Base-by-base conservation (phyloP, 768 basidiomycete genomes). In the Phlebiopsis flavidoalba region DNA sequence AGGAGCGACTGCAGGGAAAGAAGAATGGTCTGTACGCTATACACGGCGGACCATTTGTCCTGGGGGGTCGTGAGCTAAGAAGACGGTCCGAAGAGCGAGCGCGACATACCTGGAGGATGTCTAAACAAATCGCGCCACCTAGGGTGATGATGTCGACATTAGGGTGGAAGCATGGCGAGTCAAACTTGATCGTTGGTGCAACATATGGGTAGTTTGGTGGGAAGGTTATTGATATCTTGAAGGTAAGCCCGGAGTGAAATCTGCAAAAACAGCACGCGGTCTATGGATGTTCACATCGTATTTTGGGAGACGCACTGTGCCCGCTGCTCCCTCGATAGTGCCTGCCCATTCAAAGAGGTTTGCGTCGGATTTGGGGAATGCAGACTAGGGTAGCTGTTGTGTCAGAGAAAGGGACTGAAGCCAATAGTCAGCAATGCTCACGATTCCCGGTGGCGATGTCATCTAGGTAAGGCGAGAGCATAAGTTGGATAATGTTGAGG, bases 21-120 rank as follows among this genome's bases (percentile, higher is more conserved):
- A 19, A 96, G 81, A 46, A 96, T 89, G 0, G 92, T 94, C 65
- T 93, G 91, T 37, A 95, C 93, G 61, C 90, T 92, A 72, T 95
- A 93, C 1, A 95, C 89, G 7, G 94, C 93, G 3, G 91, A 92
- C 94, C 93, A 95, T 69, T 94, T 91, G 73, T 94, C 92, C 89
- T 93, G 63, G 10, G 15, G 15, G 7, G 21, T 15, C 45, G 45
- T 53, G 24, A 51, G 43, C 26, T 14, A n/a, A 8, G 12, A 5
- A 26, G 37, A 21, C 43, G 40, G 40, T 17, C 12, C 8, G 54
- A 8, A 21, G 8, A n/a, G 51, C 40, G n/a, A 17, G 17, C 8
- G 31, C n/a, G 26, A 71, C 76, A 15, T 60, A 85, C 91, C 81
- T 95, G 91, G 50, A 95, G 75, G 67, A 96, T 95, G 70, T 95